phyloP scores from a whole-genome alignment of 345 rosid species.

The Populus simonii region DNA sequence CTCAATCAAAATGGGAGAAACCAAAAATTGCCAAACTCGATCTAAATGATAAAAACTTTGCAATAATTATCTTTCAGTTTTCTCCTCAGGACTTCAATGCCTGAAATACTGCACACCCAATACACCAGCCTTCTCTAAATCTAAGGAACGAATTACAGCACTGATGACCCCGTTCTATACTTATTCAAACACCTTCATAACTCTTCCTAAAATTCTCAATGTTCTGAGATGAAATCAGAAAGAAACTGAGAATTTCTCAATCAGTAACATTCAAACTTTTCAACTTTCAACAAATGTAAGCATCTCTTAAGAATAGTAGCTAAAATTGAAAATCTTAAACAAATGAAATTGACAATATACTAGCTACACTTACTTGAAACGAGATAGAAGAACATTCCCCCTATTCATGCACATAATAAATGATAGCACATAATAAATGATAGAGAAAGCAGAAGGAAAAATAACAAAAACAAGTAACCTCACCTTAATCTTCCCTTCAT shows the following conservation, averaged over 20 bases:
- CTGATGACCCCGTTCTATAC: too few relatives aligned
- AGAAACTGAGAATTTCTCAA: too few relatives aligned
- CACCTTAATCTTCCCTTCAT: background rate
- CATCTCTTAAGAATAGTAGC: background rate
- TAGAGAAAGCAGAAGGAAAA: background rate
- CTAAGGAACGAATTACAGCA: background rate
- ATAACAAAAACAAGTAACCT: background rate
- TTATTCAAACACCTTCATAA: too few relatives aligned
- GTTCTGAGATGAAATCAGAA: too few relatives aligned
- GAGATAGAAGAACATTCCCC: background rate
- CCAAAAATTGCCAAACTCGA: background rate
- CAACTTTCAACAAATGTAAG: too few relatives aligned
- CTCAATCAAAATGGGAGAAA: too few relatives aligned
- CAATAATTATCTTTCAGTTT: background rate
- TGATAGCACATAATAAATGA: background rate
- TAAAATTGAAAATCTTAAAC: background rate
- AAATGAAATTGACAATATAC: too few relatives aligned
- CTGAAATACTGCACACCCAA: background rate
- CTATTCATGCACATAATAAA: background rate
- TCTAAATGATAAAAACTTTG: background rate
- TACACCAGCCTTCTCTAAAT: slow-evolving; percentile 1
- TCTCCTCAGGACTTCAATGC: background rate
- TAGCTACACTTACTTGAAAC: background rate
- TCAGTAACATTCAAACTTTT: too few relatives aligned
- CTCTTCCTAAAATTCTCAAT: too few relatives aligned